Evolutionary conservation across 331 rosid species (phyloP), one percentile per base, ranked within the genome.

Genomic region (Stylosanthes scabra): DNA sequence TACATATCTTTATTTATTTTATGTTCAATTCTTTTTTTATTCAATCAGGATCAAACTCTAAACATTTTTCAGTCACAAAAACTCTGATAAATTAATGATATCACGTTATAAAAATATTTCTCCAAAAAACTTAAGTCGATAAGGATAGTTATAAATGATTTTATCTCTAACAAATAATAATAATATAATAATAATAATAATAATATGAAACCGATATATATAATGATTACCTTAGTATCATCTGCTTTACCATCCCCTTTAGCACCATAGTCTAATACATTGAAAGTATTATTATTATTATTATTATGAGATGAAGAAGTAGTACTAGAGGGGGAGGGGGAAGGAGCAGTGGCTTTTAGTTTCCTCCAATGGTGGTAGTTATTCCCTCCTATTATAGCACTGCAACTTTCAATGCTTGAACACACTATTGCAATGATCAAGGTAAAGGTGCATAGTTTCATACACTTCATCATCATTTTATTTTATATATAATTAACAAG

Each of bases 231-330:
- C 97, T 88, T 83, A 3, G 98, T 90, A 73, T 93, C 98, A 60
- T 93, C 98, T 9, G 84, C 63, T 42, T 11, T 57, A 27, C 98
- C 98, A 81, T 93, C 91, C 3, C 98, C 98, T 72, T 90, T 90
- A 28, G 98, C 98, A 55, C 93, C 97, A 70, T 70, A 90, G 58
- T 85, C 70, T 77, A 88, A 69, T 10, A 93, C 98, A 81, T 87
- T 88, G 51, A 85, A 90, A 34, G 39, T 34, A 34, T 34, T 34
- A 6, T 34, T 34, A 34, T 31, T 5, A 31, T 34, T 34, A 20
- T 20, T 0, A 20, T 20, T 0, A 20, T 20, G 25, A 20, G 25
- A 20, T 20, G 25, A 20, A 20, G 25, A 20, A 73, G 78, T 72
- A 46, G 87, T 25, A 66, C 25, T 20, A 6, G 39, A 31, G 4